Base-by-base conservation (phyloP, 257 asterid genomes). In the Nicotiana attenuata region DNA sequence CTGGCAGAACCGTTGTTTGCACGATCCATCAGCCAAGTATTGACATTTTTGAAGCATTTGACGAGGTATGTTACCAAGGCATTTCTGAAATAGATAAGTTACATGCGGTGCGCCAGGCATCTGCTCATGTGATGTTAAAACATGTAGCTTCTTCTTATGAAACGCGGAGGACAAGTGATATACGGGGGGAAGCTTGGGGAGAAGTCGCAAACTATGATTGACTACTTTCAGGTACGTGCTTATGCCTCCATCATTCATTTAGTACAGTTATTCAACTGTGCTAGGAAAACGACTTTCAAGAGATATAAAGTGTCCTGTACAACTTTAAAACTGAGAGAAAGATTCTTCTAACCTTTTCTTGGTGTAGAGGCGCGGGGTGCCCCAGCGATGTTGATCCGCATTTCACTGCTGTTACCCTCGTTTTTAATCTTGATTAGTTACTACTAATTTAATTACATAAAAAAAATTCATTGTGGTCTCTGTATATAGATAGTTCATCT, bases 1-100 rank as follows among this genome's bases (percentile, higher is more conserved):
- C 98, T 8, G 97, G 99, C 82, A 90, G 98, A 87, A 95, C 99
- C 10, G 99, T 95, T 4, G 99, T 95, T 31, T 95, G 99, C 92
- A 95, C 99, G 38, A 95, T 95, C 38, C 99, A 95, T 85, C 99
- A 95, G 86, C 99, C 99, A 52, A 93, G 99, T 80, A 92, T 93
- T 31, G 97, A 95, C 80, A 93, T 92, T 85, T 95, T 95, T 83
- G 99, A 93, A 91, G 96, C 99, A 65, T 95, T 95, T 26, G 99
- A 95, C 83, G 98, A 95, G 97, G 99, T 95, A 80, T 19, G 86
- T 80, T 13, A 53, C 65, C 81, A 61, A 20, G 20, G 10, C 10
- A 61, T 50, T 59, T 41, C 22, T 65, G 19, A 28, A 50, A 31
- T 59, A 60, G 13, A 22, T 17, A 84, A 52, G 33, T 14, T 35